A percentile compares a stretch with the other conserved stretches of the same genome.
phyloP scores from a whole-genome alignment of 495 filamentous ascomycete species.

The Paragyromitra xinjiangensis region DNA sequence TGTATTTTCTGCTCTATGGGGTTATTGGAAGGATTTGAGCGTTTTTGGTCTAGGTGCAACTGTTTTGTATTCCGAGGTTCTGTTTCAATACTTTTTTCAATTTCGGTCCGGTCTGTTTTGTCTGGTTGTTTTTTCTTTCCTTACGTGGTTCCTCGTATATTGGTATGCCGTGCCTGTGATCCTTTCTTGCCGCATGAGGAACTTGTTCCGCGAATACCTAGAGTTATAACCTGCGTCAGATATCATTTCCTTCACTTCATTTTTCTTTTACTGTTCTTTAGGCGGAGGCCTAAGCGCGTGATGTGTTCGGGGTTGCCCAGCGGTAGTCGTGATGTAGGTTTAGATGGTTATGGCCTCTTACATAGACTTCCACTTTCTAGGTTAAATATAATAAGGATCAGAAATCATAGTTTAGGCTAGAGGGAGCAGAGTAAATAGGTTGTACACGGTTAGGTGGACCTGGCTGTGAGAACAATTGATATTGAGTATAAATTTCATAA shows the following conservation, averaged over 20 bases:
- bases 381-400: constrained; percentile 4
- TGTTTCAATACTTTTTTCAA: neutral
- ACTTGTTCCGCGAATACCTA: neutral
- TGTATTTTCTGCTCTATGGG: constrained; percentile 27
- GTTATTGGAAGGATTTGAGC: constrained; percentile 35
- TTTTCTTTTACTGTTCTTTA: neutral
- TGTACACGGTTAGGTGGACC: neutral
- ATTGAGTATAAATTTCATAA: too few species aligned
- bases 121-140: neutral
- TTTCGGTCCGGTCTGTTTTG: constrained; percentile 4
- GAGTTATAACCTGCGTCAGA: neutral
- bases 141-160: neutral
- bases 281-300: neutral
- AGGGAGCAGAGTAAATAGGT: neutral
- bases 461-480: neutral
- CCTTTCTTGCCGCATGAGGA: neutral
- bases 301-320: neutral
- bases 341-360: neutral
- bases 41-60: constrained; percentile 26
- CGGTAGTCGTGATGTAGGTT: neutral
- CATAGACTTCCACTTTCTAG: neutral
- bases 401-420: neutral
- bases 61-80: constrained; percentile 24
- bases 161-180: neutral
- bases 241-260: neutral